Evolutionary conservation across 2,329 filamentous ascomycete species (phyloP).

Genomic region (Sordariomycetes sp.): DNA sequence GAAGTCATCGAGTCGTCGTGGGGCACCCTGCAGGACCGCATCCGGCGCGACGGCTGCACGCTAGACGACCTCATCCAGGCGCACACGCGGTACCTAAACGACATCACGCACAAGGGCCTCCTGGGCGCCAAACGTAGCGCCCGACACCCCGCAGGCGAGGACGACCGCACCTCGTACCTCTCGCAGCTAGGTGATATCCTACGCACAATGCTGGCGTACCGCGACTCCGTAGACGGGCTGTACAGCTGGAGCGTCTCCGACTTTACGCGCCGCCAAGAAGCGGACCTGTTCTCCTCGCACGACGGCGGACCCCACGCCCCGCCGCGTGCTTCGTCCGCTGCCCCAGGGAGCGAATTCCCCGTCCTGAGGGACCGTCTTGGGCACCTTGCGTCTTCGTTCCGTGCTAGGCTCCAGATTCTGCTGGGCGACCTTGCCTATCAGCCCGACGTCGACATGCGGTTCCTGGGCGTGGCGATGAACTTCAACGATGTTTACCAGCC

Average conservation of each 20-base stretch:
- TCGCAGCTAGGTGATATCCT: constrained; percentile 84
- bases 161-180: constrained; percentile 68
- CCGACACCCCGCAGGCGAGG: constrained; percentile 30
- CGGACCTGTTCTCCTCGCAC: constrained; percentile 59
- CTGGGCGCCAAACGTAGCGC: constrained; percentile 52
- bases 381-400: constrained; percentile 64
- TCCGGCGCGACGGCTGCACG: constrained; percentile 75
- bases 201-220: constrained; percentile 86
- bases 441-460: constrained; percentile 87
- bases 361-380: constrained; percentile 62
- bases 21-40: constrained; percentile 74
- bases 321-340: constrained; percentile 10
- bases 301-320: constrained; percentile 11
- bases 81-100: constrained; percentile 79
- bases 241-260: constrained; percentile 94
- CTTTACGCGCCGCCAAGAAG: constrained; percentile 83
- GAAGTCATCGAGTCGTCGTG: constrained; percentile 96
- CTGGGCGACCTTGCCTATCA: constrained; percentile 87
- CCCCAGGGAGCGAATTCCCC: constrained; percentile 47
- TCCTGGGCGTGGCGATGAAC: constrained; percentile 95
- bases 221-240: constrained; percentile 83
- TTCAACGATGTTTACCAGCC: constrained; percentile 96
- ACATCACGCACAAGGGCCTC: constrained; percentile 91
- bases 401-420: constrained; percentile 62
- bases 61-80: constrained; percentile 91